A percentile compares a stretch with the other conserved stretches of the same genome.
These are phyloP conservation scores for Letharia columbiana DNA, from an alignment of 495 filamentous ascomycete species.

Conservation along the genomic window DNA sequence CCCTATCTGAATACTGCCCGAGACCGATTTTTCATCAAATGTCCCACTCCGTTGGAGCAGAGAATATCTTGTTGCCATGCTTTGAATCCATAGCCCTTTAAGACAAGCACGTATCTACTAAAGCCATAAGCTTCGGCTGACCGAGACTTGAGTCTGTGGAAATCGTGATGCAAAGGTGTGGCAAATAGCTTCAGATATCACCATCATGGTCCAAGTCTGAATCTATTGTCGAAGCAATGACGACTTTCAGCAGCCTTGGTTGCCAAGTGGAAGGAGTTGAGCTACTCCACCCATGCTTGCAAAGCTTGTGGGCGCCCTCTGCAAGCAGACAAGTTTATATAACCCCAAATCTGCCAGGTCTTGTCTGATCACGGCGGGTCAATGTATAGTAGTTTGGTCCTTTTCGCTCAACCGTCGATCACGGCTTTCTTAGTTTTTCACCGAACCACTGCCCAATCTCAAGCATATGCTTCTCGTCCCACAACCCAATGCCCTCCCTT, in stretches of 20 bases:
- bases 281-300: not conserved
- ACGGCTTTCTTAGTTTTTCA: slow-evolving; percentile 17
- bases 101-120: not conserved
- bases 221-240: not conserved
- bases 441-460: slow-evolving; percentile 24
- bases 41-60: not conserved
- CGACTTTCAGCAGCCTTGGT: not conserved
- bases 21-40: not conserved
- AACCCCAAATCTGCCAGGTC: not conserved
- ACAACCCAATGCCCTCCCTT: slow-evolving; percentile 19
- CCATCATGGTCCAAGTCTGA: not conserved
- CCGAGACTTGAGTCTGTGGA: not conserved
- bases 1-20: too few species aligned
- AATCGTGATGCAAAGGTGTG: not conserved
- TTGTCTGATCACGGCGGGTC: not conserved
- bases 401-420: not conserved
- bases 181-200: not conserved
- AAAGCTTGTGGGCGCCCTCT: not conserved
- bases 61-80: not conserved
- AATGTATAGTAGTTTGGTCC: not conserved
- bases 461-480: slow-evolving; percentile 18
- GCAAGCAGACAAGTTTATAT: not conserved
- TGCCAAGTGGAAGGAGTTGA: not conserved
- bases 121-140: not conserved
- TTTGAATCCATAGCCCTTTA: not conserved